Base-by-base conservation (phyloP, 441 rosid genomes). In the Erodium texanum region DNA sequence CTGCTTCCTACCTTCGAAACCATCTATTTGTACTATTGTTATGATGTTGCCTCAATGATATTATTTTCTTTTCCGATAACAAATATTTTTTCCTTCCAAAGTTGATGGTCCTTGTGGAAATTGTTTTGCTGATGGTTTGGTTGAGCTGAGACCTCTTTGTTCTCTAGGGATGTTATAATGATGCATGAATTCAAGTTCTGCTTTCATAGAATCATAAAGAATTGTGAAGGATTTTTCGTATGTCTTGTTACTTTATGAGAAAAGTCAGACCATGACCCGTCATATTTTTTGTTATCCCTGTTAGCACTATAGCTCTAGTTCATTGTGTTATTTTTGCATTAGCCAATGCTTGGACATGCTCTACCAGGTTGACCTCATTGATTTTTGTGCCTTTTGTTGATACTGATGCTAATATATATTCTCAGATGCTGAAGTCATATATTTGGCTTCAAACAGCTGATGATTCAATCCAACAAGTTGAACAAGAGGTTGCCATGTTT, bases 401-500 rank as follows among this genome's bases (percentile, higher is more conserved):
- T 66, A 71, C 12, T 69, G 43, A 24, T 27, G 38, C 70, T 74
- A 41, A 50, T 61, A 29, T 66, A 29, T 67, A 41, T 77, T 69
- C 54, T 64, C 78, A 86, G 86, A 80, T 84, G 89, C 77, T 84
- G 89, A 87, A 84, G 82, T 81, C 92, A 0, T 87, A 84, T 77
- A 82, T 87, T 73, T 87, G 92, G 92, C 84, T 87, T 68, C 88
- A 84, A 71, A 84, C 87, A 48, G 80, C 81, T 71, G 92, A 87
- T 80, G 92, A 88, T 22, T 82, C 87, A 66, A 80, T 85, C 73
- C 92, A 85, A 65, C 89, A 84, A 85, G 89, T 85, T 63, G 92
- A 87, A 77, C 88, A 84, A 78, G 89, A 85, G 82, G 87, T 85
- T 80, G 89, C 92, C 73, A 84, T 85, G 89, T 87, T 78, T 75